Base-by-base conservation (phyloP, 208 protist species). In the Leptomonas seymouri region DNA sequence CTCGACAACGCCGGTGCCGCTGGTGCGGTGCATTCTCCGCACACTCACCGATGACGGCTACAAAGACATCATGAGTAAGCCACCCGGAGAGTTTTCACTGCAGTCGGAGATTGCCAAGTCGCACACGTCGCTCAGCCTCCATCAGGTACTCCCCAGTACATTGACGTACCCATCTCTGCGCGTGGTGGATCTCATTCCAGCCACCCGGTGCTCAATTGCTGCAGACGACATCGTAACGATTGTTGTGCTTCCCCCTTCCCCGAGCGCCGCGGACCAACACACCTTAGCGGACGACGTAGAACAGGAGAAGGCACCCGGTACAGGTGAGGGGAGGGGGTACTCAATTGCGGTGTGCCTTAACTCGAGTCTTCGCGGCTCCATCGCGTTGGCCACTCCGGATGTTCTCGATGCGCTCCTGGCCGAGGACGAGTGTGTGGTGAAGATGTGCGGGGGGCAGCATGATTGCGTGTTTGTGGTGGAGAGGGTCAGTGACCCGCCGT, bases 21-120 rank as follows among this genome's bases (percentile, higher is more conserved):
- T 91, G 39, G 78, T 80, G 71, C 78, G 82, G 21, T 90, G 83
- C 55, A 77, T 94, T 14, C 63, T 94, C 16, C 89, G 80, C 39
- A 74, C 86, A 14, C 31, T 67, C 18, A 80, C 75, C 14, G 28
- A 65, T 5, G 84, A 87, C 3, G 83, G 67, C 34, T 94, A 90
- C 71, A 74, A 75, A 25, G 23, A 34, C 23, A 53, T 94, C 5
- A 49, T 90, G 57, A 54, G 41, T 28, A 74, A 72, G n/a, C 75
- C 78, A 0, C 65, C 76, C 25, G 81, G 81, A 1, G 64, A 70
- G 21, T 83, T 73, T 25, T 89, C 84, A 2, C 79, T 91, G 15
- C 74, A 89, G 44, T 42, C 75, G 8, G 72, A 56, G 9, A 53
- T 91, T 3, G 62, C 74, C 9, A 49, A 54, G 31, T 20, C 70